Conservation (phyloP, 2,329 filamentous ascomycete genomes). For the Lachnellula arida region DNA sequence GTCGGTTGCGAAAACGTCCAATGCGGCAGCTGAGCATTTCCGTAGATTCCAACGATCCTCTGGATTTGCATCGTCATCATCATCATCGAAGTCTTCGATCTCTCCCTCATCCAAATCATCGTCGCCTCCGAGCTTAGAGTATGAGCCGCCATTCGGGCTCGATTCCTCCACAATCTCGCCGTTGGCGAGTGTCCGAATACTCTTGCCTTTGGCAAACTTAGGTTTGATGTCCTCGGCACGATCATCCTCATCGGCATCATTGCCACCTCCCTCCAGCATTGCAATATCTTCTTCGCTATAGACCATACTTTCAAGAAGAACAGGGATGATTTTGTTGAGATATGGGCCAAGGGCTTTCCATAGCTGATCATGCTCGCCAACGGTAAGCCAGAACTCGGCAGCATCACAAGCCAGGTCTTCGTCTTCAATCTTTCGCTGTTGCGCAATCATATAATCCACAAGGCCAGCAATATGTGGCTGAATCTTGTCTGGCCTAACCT, state of each 20-base stretch:
- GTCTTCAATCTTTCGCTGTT: slow-evolving; percentile 78
- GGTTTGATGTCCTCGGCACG: slow-evolving; percentile 88
- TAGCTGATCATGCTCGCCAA: slow-evolving; percentile 80
- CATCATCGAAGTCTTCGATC: slow-evolving; percentile 66
- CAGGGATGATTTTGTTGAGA: slow-evolving; percentile 79
- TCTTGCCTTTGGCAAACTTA: slow-evolving; percentile 72
- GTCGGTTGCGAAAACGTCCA: slow-evolving; percentile 89
- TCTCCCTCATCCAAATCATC: slow-evolving; percentile 86
- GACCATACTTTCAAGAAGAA: slow-evolving; percentile 90
- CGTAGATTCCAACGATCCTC: slow-evolving; percentile 93
- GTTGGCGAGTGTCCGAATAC: slow-evolving; percentile 38
- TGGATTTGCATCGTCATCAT: slow-evolving; percentile 74
- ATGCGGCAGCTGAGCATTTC: slow-evolving; percentile 92
- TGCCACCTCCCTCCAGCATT: slow-evolving; percentile 74
- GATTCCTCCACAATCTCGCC: slow-evolving; percentile 45
- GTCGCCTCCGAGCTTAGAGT: slow-evolving; percentile 57
- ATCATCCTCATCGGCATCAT: slow-evolving; percentile 90
- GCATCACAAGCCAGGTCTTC: slow-evolving; percentile 90
- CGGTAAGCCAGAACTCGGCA: slow-evolving; percentile 94
- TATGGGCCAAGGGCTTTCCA: slow-evolving; percentile 73
- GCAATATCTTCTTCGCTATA: slow-evolving; percentile 93
- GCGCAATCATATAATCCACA: slow-evolving; percentile 87
- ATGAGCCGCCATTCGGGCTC: slow-evolving; percentile 49
- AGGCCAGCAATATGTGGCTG: slow-evolving; percentile 81
- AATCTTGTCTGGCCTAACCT: slow-evolving; percentile 85